Percentiles rank a stretch among this genome's conserved stretches.
Conservation (phyloP, 345 rosid species). For the Citrus hindsii region DNA sequence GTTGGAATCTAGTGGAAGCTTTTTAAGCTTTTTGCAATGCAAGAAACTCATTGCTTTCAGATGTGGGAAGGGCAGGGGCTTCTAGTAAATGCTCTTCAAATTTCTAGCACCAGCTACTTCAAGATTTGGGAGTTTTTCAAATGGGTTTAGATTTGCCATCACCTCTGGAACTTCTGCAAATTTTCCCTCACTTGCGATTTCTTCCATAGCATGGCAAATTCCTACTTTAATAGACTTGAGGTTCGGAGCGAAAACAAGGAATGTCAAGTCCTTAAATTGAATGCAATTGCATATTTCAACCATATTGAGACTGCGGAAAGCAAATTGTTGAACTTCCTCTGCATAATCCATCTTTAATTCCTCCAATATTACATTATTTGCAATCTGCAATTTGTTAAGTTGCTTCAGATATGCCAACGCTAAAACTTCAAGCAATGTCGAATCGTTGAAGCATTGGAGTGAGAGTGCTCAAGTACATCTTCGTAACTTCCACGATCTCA, state of each 20-base stretch:
- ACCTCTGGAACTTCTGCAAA: neutral
- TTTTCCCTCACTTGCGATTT: too few species aligned
- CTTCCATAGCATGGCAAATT: neutral
- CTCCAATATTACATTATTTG: neutral
- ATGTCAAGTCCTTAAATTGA: too few species aligned
- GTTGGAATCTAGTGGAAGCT: too few species aligned
- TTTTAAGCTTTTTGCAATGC: too few species aligned
- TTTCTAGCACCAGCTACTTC: neutral
- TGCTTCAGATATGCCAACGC: neutral
- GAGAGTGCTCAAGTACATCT: neutral
- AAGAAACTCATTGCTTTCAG: too few species aligned
- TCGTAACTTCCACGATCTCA: neutral
- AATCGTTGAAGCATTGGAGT: neutral
- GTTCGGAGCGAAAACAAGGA: too few species aligned
- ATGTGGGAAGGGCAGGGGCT: neutral
- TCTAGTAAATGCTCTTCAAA: conserved; percentile 8
- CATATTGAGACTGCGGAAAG: neutral
- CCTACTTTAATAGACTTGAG: neutral
- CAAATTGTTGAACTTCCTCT: neutral
- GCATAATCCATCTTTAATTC: neutral
- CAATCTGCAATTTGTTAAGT: neutral
- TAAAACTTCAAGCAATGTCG: neutral
- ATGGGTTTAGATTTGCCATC: neutral
- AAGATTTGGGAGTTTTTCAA: conserved; percentile 2
- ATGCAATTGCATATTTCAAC: neutral